Base-by-base conservation (phyloP, 2,329 filamentous ascomycete genomes). In the Cryphonectria nitschkei region DNA sequence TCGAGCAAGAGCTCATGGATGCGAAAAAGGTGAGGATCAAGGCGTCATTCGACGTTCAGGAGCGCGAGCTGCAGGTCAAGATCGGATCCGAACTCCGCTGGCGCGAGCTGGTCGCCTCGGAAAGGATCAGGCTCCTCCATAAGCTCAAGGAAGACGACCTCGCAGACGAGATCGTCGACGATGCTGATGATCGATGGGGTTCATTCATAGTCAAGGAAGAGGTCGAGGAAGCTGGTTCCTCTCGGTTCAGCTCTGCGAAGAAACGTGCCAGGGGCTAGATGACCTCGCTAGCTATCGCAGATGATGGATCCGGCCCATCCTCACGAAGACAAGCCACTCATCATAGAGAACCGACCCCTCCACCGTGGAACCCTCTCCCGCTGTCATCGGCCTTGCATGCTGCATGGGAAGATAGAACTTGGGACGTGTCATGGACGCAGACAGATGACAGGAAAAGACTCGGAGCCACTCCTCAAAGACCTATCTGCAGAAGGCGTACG, bases 71-170 rank as follows among this genome's bases (percentile, higher is more conserved):
- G 34, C 71, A 73, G 54, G 78, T 74, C 66, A 79, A 78, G 41
- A 80, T 80, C 64, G 74, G 74, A 8, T 84, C 83, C 0, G 85
- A 88, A 79, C 76, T 80, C 70, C 79, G 77, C 69, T 89, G 87
- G 87, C 76, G 84, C 34, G 77, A 79, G 50, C 79, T 81, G 58
- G 82, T 87, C 3, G 73, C 82, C 6, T 76, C 80, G 7, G 86
- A 87, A 76, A 80, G 86, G 14, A 76, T 75, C 41, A 79, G 76
- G 52, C 75, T 87, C 73, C 76, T 89, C 63, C 77, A 71, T 8
- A 82, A 81, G 41, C 77, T 80, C 75, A 81, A 85, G 75, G 68
- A 74, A 19, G 77, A 81, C 2, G 85, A 87, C 77, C 76, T 84
- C 58, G 81, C 86, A 67, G 80, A 76, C 50, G 77, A 76, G 7